These are phyloP conservation scores for Saccharum hybrid DNA, from an alignment of 202 grass and related monocot genomes.

Conservation along the genomic window DNA sequence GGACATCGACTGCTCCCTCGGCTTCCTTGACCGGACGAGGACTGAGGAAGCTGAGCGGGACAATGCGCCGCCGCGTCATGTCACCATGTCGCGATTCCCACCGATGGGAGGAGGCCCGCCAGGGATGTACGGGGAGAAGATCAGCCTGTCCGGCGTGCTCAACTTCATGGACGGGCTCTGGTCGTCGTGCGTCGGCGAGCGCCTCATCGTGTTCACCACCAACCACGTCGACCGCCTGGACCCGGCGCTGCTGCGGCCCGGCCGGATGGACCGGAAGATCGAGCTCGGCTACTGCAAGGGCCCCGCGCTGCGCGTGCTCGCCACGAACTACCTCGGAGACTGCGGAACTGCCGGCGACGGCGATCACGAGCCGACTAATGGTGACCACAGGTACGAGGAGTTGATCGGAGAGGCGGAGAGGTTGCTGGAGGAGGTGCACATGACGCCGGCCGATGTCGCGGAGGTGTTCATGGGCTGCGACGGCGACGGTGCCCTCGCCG, in stretches of 20 bases:
- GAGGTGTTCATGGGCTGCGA: conserved; percentile 86
- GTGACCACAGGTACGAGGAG: background rate
- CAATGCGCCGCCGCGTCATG: background rate
- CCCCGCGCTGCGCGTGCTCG: conserved; percentile 61
- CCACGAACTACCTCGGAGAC: conserved; percentile 65
- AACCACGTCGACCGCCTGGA: conserved; percentile 66
- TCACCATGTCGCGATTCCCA: background rate
- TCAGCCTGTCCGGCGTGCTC: conserved; percentile 69
- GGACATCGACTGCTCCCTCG: conserved; percentile 97
- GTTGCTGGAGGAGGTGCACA: conserved; percentile 55
- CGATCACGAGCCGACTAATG: background rate
- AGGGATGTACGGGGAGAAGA: background rate
- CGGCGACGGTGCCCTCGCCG: conserved; percentile 34
- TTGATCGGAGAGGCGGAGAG: conserved; percentile 57
- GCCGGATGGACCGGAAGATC: conserved; percentile 65
- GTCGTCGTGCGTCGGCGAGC: conserved; percentile 80
- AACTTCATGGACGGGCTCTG: conserved; percentile 87
- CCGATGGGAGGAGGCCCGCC: conserved; percentile 6
- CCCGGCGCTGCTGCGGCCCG: conserved; percentile 53
- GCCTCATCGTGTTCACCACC: conserved; percentile 68
- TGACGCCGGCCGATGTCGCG: conserved; percentile 77
- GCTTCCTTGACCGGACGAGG: conserved; percentile 59
- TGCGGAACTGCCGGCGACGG: background rate
- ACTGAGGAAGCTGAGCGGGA: background rate
- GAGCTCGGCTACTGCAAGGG: conserved; percentile 70